phyloP scores from a whole-genome alignment of 2,329 filamentous ascomycete species.

The Xylariaceae sp. region DNA sequence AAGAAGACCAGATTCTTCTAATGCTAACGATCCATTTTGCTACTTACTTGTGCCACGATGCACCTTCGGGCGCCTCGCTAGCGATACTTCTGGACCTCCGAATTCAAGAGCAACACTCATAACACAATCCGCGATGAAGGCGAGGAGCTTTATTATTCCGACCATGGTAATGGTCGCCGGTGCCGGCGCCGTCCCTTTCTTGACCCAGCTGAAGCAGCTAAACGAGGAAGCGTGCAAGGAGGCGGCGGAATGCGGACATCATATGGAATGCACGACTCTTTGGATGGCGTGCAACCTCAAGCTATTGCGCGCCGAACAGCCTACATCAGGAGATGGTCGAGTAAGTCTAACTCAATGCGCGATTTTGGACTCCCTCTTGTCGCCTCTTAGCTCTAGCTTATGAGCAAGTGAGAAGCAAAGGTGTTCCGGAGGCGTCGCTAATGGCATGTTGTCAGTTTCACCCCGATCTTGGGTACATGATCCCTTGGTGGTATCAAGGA shows the following conservation, averaged over 20 bases:
- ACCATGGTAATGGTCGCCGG: background rate
- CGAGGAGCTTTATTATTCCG: background rate
- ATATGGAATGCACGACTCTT: constrained; percentile 11
- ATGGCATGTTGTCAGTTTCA: constrained; percentile 5
- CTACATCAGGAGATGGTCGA: constrained; percentile 3
- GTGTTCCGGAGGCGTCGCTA: constrained; percentile 1
- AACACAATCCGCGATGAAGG: constrained; percentile 4
- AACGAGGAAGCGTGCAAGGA: constrained; percentile 9
- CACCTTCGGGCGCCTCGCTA: no score
- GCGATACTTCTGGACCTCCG: no score
- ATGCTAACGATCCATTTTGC: no score
- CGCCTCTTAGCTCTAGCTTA: no score
- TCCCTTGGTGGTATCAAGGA: constrained; percentile 14
- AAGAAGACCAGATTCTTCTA: no score
- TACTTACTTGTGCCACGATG: no score
- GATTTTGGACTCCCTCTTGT: no score
- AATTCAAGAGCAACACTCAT: no score
- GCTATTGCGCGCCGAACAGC: constrained; percentile 4
- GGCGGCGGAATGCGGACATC: constrained; percentile 8
- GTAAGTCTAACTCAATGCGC: constrained; percentile 1
- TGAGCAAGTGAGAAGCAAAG: no score
- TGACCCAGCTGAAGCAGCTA: constrained; percentile 6
- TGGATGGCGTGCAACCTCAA: constrained; percentile 11
- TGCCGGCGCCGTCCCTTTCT: constrained; percentile 6
- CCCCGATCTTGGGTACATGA: constrained; percentile 8